phyloP scores from a whole-genome alignment of 345 rosid genomes.

The Diplotaxis tenuifolia region DNA sequence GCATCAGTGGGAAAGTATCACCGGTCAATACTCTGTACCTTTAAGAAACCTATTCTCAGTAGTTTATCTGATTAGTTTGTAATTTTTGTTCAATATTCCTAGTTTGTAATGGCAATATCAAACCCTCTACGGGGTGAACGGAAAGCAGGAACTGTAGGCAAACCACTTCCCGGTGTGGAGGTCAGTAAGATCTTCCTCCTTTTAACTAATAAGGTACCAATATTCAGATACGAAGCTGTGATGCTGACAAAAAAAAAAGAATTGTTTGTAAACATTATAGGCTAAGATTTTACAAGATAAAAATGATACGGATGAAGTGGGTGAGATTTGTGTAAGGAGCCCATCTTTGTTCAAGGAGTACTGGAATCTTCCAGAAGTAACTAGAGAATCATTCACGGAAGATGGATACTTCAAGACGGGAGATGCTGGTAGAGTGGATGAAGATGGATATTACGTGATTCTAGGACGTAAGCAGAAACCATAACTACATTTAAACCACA shows the following conservation, averaged over 20 bases:
- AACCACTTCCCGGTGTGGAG: conserved; percentile 95
- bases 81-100: conserved; percentile 22
- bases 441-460: conserved; percentile 83
- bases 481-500: background rate
- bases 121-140: conserved; percentile 76
- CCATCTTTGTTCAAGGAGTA: conserved; percentile 92
- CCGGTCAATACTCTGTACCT: conserved; percentile 52
- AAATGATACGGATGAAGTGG: conserved; percentile 49
- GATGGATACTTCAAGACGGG: conserved; percentile 98
- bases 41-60: conserved; percentile 3
- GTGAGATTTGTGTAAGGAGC: conserved; percentile 88
- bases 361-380: conserved; percentile 96
- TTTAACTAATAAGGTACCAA: background rate
- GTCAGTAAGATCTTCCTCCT: conserved; percentile 40
- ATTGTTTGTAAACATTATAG: conserved; percentile 40
- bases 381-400: conserved; percentile 70
- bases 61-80: background rate
- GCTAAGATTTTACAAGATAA: conserved; percentile 71
- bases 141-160: conserved; percentile 95
- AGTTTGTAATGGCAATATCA: conserved; percentile 97
- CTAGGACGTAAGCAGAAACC: conserved; percentile 75
- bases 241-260: background rate
- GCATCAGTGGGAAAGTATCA: conserved; percentile 92
- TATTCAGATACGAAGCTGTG: background rate
- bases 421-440: conserved; percentile 83